A percentile compares a stretch with the other conserved stretches of the same genome.
Evolutionary conservation across 2,329 filamentous ascomycete species (phyloP).

Genomic region (Talaromyces pinophilus): DNA sequence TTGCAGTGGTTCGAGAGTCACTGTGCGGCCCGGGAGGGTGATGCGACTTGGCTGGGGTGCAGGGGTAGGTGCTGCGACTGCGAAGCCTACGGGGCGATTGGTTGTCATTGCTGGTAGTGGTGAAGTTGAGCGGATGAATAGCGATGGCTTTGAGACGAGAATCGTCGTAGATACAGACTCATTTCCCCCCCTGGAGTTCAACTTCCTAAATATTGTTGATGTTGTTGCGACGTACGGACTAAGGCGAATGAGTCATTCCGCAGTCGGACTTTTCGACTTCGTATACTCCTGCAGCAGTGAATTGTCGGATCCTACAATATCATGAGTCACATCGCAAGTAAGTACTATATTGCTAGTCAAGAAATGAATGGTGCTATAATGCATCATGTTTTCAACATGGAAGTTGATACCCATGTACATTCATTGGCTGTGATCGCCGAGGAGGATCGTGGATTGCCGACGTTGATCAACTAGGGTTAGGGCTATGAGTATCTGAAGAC

Average conservation of each 20-base stretch:
- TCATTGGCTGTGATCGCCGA: not conserved
- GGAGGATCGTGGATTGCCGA: too few species aligned
- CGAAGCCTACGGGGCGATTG: constrained; percentile 15
- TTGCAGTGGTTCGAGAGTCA: constrained; percentile 33
- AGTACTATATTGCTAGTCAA: not conserved
- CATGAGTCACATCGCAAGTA: not conserved
- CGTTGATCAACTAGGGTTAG: too few species aligned
- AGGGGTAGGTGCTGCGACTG: constrained; percentile 15
- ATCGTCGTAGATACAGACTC: not conserved
- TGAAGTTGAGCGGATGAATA: not conserved
- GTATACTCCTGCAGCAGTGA: not conserved
- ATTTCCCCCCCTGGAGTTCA: not conserved
- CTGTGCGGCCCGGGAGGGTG: constrained; percentile 30
- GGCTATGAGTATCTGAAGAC: too few species aligned
- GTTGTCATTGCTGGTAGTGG: not conserved
- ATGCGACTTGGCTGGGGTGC: constrained; percentile 21
- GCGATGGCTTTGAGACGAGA: not conserved
- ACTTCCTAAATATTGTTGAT: not conserved
- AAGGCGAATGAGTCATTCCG: not conserved
- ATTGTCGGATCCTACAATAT: not conserved
- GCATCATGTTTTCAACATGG: too few species aligned
- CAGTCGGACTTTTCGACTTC: not conserved
- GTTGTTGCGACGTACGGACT: not conserved
- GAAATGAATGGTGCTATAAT: not conserved
- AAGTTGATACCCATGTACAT: too few species aligned